A percentile compares a stretch with the other conserved stretches of the same genome.
Conservation (phyloP, 257 asterid genomes). For the Datura wrightii region DNA sequence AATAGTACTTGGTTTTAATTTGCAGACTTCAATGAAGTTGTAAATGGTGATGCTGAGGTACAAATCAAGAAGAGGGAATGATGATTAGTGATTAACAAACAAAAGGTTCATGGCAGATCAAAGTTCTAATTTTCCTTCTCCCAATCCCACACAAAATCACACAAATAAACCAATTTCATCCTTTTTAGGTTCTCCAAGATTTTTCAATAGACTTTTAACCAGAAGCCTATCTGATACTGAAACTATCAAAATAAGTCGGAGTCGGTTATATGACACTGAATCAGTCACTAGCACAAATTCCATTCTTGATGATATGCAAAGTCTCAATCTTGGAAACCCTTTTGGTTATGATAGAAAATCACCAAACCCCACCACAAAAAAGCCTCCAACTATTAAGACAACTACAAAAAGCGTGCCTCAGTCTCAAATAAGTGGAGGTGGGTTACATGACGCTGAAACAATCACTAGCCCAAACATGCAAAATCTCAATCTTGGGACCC, state of each 20-base stretch:
- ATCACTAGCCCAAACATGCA: slow-evolving; percentile 61
- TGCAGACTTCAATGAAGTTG: slow-evolving; percentile 32
- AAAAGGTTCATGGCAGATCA: slow-evolving; percentile 62
- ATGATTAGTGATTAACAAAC: slow-evolving; percentile 45
- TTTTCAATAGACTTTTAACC: slow-evolving; percentile 62
- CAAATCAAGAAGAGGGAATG: slow-evolving; percentile 64
- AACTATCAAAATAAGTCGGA: not conserved
- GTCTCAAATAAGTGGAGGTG: not conserved
- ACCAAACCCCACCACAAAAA: slow-evolving; percentile 5
- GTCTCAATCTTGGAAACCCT: slow-evolving; percentile 51
- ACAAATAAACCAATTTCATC: slow-evolving; percentile 56
- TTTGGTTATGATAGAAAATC: slow-evolving; percentile 53
- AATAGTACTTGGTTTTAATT: not conserved
- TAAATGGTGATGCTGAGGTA: no score
- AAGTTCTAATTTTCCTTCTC: slow-evolving; percentile 39
- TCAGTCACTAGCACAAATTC: slow-evolving; percentile 68
- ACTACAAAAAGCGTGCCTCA: not conserved
- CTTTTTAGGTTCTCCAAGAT: slow-evolving; percentile 68
- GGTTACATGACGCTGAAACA: slow-evolving; percentile 41
- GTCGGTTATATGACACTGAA: slow-evolving; percentile 41
- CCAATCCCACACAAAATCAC: slow-evolving; percentile 44
- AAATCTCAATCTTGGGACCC: slow-evolving; percentile 52
- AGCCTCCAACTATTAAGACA: not conserved
- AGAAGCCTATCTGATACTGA: slow-evolving; percentile 51
- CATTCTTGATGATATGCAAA: slow-evolving; percentile 62